A percentile compares a stretch with the other conserved stretches of the same genome.
Evolutionary conservation across 2,329 filamentous ascomycete genomes (phyloP).

Genomic region (Podosphaera leucotricha): DNA sequence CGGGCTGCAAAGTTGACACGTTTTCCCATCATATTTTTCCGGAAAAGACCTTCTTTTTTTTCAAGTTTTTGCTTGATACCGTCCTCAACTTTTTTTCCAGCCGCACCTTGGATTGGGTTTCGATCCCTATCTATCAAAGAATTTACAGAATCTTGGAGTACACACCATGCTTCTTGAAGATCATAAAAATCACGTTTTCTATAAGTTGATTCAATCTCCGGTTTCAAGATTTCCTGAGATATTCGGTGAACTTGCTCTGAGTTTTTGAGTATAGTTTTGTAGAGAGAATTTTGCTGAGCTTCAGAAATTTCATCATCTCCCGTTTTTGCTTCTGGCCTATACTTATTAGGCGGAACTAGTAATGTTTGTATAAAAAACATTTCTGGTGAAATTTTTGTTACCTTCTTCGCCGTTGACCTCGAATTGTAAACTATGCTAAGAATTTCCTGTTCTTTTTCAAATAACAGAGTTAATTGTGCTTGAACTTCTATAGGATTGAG

Average conservation of each 20-base stretch:
- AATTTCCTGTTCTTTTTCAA: constrained; percentile 69
- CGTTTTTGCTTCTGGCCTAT: constrained; percentile 64
- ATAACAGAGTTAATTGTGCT: constrained; percentile 53
- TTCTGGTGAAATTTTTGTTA: constrained; percentile 40
- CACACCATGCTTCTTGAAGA: constrained; percentile 59
- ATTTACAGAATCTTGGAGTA: constrained; percentile 76
- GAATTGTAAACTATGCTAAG: constrained; percentile 68
- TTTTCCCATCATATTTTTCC: constrained; percentile 99
- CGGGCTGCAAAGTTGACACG: constrained; percentile 95
- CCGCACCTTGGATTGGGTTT: constrained; percentile 57
- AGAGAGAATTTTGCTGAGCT: constrained; percentile 66
- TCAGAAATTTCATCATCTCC: constrained; percentile 66
- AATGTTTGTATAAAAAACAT: constrained; percentile 88
- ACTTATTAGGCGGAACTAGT: constrained; percentile 79
- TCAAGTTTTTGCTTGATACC: constrained; percentile 96
- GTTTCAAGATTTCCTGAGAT: constrained; percentile 35
- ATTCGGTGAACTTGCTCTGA: constrained; percentile 54
- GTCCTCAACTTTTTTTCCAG: constrained; percentile 59
- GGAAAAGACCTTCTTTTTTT: constrained; percentile 95
- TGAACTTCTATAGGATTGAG: constrained; percentile 66
- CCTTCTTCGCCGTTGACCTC: constrained; percentile 30
- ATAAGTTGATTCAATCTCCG: constrained; percentile 5
- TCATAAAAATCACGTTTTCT: constrained; percentile 43
- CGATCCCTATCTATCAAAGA: constrained; percentile 77
- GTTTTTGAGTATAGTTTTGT: constrained; percentile 59